Percentiles rank a stretch among this genome's conserved stretches.
Conservation (phyloP, 352 stramenopile species). For the Sclerospora graminicola region DNA sequence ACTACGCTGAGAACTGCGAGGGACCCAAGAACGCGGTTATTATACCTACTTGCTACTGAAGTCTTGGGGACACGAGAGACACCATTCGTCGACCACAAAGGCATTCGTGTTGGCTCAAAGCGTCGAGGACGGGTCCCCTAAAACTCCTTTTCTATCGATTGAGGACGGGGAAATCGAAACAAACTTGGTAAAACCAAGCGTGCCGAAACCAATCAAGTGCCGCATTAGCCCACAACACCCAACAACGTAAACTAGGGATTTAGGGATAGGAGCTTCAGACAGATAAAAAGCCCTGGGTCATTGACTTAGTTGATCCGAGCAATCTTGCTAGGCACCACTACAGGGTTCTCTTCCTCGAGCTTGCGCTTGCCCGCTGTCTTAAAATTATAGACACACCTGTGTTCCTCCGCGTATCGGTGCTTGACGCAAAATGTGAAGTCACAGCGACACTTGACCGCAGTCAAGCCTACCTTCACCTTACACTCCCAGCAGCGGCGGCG, state of each 20-base stretch:
- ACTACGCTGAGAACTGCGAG: slow-evolving; percentile 17
- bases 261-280: background rate
- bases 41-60: slow-evolving; percentile 15
- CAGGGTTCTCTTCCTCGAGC: slow-evolving; percentile 72
- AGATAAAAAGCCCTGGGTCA: background rate
- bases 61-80: slow-evolving; percentile 4
- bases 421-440: slow-evolving; percentile 86
- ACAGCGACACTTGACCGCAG: slow-evolving; percentile 81
- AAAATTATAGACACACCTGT: slow-evolving; percentile 85
- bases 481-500: slow-evolving; percentile 83
- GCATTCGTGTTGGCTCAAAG: background rate
- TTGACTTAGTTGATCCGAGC: slow-evolving; percentile 72
- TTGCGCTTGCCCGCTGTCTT: slow-evolving; percentile 75
- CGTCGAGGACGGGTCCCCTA: too few species aligned
- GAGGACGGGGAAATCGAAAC: too few species aligned
- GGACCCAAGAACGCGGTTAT: background rate
- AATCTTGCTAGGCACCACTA: slow-evolving; percentile 70
- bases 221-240: background rate
- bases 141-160: too few species aligned
- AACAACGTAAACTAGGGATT: slow-evolving; percentile 2
- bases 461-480: slow-evolving; percentile 78
- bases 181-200: too few species aligned
- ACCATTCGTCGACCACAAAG: background rate
- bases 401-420: slow-evolving; percentile 85
- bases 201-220: too few species aligned